phyloP scores from a whole-genome alignment of 257 asterid species.

The Lavandula angustifolia region DNA sequence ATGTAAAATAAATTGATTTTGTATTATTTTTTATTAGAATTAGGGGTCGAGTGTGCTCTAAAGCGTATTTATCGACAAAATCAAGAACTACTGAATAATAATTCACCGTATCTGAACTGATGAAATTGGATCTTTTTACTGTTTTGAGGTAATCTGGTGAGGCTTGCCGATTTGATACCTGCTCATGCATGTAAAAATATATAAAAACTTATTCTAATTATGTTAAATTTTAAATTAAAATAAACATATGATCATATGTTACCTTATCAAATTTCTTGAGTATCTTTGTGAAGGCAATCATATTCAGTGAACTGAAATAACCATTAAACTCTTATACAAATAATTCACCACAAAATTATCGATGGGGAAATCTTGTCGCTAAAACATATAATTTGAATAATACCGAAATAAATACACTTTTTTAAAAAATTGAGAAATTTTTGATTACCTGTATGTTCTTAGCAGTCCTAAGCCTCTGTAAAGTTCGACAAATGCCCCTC shows the following conservation, averaged over 20 bases:
- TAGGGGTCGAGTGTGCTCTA: too few species aligned
- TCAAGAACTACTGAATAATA: background rate
- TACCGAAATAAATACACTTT: too few species aligned
- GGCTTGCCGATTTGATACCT: constrained; percentile 75
- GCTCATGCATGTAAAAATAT: constrained; percentile 5
- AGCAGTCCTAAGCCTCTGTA: constrained; percentile 87
- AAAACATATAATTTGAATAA: too few species aligned
- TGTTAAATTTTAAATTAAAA: background rate
- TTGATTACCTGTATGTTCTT: constrained; percentile 63
- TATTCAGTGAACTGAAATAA: constrained; percentile 64
- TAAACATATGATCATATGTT: background rate
- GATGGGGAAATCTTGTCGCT: too few species aligned
- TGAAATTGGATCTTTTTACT: constrained; percentile 80
- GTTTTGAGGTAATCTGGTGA: constrained; percentile 69
- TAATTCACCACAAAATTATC: background rate
- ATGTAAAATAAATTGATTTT: too few species aligned
- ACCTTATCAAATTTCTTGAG: constrained; percentile 97
- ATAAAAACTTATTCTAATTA: background rate
- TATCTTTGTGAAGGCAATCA: constrained; percentile 90
- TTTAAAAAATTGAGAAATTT: background rate
- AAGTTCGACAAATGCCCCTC: constrained; percentile 93
- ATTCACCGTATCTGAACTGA: constrained; percentile 85
- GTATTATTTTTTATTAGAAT: too few species aligned
- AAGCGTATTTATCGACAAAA: too few species aligned
- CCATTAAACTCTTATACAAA: background rate